Evolutionary conservation across 345 rosid genomes (phyloP).

Genomic region (Brassica napus): Da-Ae NC_063450.1:38730501-38731000

Average conservation of each 20-base stretch:
- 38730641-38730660: too few species aligned
- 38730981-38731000: background rate
- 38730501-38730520: background rate
- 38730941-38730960: background rate
- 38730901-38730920: constrained; percentile 63
- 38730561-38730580: background rate
- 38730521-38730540: background rate
- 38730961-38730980: too few species aligned
- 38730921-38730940: constrained; percentile 43
- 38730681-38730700: constrained; percentile 30
- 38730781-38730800: constrained; percentile 45
- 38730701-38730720: constrained; percentile 53
- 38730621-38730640: too few species aligned
- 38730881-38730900: constrained; percentile 52
- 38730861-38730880: constrained; percentile 40
- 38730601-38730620: too few species aligned
- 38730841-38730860: constrained; percentile 44
- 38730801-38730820: constrained; percentile 43
- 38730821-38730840: constrained; percentile 66
- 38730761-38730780: constrained; percentile 54
- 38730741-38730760: constrained; percentile 57
- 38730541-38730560: background rate
- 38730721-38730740: constrained; percentile 88
- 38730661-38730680: background rate
- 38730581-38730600: too few species aligned